Percentiles rank a stretch among this genome's conserved stretches.
phyloP scores from a whole-genome alignment of 768 basidiomycete genomes.

The Tricholoma bakamatsutake region DNA sequence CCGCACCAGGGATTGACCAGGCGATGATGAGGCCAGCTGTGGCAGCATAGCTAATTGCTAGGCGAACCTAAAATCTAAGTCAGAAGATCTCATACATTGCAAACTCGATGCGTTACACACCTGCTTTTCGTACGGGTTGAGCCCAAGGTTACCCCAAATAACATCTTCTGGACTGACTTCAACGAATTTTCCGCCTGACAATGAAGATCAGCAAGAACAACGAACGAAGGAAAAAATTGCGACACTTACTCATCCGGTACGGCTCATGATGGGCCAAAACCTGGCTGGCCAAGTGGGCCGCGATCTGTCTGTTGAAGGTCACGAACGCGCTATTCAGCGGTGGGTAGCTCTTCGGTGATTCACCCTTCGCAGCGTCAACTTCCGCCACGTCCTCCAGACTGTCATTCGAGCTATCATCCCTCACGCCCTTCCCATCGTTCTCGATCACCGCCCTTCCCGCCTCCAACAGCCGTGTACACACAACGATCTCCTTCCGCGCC shows the following conservation, averaged over 20 bases:
- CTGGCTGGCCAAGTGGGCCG: constrained; percentile 84
- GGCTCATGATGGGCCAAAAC: constrained; percentile 74
- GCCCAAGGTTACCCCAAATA: constrained; percentile 83
- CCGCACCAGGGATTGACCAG: constrained; percentile 80
- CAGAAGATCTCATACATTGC: background rate
- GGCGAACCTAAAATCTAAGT: constrained; percentile 33
- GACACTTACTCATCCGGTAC: constrained; percentile 60
- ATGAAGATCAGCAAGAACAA: background rate
- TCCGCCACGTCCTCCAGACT: constrained; percentile 5
- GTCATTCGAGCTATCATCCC: constrained; percentile 9
- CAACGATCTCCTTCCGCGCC: constrained; percentile 68
- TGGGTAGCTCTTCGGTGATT: constrained; percentile 41
- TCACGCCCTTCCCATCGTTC: constrained; percentile 22
- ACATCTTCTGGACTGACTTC: constrained; percentile 88
- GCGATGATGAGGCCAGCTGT: constrained; percentile 79
- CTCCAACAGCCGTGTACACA: constrained; percentile 47
- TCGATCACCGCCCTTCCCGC: constrained; percentile 37
- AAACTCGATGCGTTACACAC: constrained; percentile 19
- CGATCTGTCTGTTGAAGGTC: constrained; percentile 88
- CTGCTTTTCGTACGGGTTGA: constrained; percentile 87
- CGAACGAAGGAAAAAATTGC: background rate
- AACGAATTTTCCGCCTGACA: constrained; percentile 49
- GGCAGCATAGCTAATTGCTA: constrained; percentile 60
- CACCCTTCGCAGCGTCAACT: constrained; percentile 8
- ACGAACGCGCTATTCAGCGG: constrained; percentile 75